A percentile compares a stretch with the other conserved stretches of the same genome.
phyloP scores from a whole-genome alignment of 495 filamentous ascomycete genomes.

The Hyaloscypha finlandica region DNA sequence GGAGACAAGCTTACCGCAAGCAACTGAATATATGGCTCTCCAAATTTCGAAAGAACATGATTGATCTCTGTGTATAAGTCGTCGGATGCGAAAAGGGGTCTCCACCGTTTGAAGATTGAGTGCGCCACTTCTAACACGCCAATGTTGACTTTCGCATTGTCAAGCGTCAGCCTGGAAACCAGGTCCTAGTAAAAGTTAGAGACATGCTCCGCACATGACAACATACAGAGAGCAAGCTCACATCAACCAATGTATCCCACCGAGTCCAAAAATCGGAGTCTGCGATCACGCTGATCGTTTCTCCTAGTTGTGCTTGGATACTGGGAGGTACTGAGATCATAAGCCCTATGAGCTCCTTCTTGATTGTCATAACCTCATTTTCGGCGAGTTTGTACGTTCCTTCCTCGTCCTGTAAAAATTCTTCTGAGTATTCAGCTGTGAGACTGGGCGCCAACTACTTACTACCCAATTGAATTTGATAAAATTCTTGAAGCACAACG shows the following conservation, averaged over 20 bases:
- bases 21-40: constrained; percentile 75
- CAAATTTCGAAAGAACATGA: constrained; percentile 85
- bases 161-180: constrained; percentile 77
- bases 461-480: constrained; percentile 88
- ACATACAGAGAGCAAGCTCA: constrained; percentile 30
- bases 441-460: constrained; percentile 33
- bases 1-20: constrained; percentile 54
- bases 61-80: constrained; percentile 90
- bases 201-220: not conserved
- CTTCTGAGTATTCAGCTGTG: constrained; percentile 5
- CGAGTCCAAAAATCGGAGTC: constrained; percentile 96
- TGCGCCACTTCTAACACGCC: constrained; percentile 96
- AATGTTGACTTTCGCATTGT: constrained; percentile 79
- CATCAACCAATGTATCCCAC: constrained; percentile 91
- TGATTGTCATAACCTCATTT: constrained; percentile 84
- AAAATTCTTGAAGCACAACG: constrained; percentile 97
- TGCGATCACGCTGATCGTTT: constrained; percentile 94
- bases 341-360: constrained; percentile 88
- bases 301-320: constrained; percentile 91
- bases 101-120: constrained; percentile 96
- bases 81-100: constrained; percentile 88
- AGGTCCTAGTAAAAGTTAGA: constrained; percentile 62
- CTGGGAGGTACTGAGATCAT: constrained; percentile 89
- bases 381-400: constrained; percentile 82
- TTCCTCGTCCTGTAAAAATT: constrained; percentile 70